Evolutionary conservation across 805 yeast genomes (phyloP).

Genomic region (Jamesozyma piceae): DNA sequence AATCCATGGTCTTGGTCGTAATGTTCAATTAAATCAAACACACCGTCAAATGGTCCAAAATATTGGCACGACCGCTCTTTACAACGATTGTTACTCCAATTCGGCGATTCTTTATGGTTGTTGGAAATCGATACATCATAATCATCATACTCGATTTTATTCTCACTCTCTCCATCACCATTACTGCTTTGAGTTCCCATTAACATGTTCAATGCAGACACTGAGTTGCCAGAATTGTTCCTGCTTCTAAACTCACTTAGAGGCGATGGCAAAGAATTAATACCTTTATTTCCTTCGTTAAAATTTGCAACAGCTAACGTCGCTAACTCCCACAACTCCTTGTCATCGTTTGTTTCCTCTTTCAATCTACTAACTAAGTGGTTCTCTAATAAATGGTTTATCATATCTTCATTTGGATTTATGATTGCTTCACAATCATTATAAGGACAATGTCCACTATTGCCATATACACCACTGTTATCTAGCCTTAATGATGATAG

Average conservation of each 20-base stretch:
- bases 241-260: not conserved
- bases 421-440: conserved; percentile 9
- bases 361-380: conserved; percentile 12
- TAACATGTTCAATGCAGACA: not conserved
- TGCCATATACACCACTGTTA: not conserved
- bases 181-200: not conserved
- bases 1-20: conserved; percentile 17
- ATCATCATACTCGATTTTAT: not conserved
- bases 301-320: not conserved
- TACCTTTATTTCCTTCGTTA: not conserved
- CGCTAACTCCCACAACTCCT: conserved; percentile 3
- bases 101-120: not conserved
- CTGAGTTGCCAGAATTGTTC: not conserved
- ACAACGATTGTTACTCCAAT: conserved; percentile 13
- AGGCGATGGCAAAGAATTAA: conserved; percentile 4
- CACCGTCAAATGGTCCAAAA: conserved; percentile 5
- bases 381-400: conserved; percentile 13
- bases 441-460: conserved; percentile 10
- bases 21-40: conserved; percentile 17
- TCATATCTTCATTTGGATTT: conserved; percentile 9
- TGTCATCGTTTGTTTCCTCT: conserved; percentile 1
- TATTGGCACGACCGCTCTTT: conserved; percentile 6
- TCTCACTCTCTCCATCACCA: not conserved
- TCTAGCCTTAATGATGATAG: not conserved
- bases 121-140: not conserved